phyloP scores from a whole-genome alignment of 148 eudicot genomes.

The Chenopodium suecicum region DNA sequence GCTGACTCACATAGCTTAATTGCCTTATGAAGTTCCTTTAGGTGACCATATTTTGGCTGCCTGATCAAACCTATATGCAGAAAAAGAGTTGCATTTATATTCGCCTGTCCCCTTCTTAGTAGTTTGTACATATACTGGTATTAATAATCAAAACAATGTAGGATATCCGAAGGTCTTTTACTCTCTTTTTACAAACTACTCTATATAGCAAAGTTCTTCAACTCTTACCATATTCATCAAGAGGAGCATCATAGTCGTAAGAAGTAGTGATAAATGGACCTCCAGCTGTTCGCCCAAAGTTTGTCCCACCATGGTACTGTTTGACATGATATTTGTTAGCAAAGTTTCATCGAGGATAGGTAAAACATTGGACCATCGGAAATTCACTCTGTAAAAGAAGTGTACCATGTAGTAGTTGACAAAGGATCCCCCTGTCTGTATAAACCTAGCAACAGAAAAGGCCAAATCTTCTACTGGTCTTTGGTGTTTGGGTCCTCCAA shows the following conservation, averaged over 20 bases:
- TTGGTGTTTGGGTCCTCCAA: conserved; percentile 69
- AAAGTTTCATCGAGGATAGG: neutral
- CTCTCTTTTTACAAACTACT: neutral
- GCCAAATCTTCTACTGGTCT: conserved; percentile 94
- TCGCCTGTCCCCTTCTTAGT: neutral
- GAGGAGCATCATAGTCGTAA: conserved; percentile 94
- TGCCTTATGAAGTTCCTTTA: conserved; percentile 75
- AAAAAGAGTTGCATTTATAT: conserved; percentile 10
- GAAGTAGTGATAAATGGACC: conserved; percentile 94
- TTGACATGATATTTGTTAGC: conserved; percentile 14
- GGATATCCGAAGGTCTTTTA: neutral
- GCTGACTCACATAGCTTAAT: conserved; percentile 78
- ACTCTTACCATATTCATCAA: conserved; percentile 82
- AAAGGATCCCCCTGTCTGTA: conserved; percentile 89
- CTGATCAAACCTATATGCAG: conserved; percentile 59
- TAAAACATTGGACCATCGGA: neutral
- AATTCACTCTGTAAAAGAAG: conserved; percentile 6
- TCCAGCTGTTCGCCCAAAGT: conserved; percentile 87
- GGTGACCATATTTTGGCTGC: conserved; percentile 82
- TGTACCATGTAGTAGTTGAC: conserved; percentile 90
- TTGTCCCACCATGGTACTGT: conserved; percentile 95
- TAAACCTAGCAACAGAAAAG: conserved; percentile 75
- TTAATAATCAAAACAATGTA: neutral
- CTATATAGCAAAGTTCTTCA: neutral
- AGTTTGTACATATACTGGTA: neutral